Evolutionary conservation across 2,329 filamentous ascomycete genomes (phyloP).

Genomic region (Rhytidhysteron rufulum): DNA sequence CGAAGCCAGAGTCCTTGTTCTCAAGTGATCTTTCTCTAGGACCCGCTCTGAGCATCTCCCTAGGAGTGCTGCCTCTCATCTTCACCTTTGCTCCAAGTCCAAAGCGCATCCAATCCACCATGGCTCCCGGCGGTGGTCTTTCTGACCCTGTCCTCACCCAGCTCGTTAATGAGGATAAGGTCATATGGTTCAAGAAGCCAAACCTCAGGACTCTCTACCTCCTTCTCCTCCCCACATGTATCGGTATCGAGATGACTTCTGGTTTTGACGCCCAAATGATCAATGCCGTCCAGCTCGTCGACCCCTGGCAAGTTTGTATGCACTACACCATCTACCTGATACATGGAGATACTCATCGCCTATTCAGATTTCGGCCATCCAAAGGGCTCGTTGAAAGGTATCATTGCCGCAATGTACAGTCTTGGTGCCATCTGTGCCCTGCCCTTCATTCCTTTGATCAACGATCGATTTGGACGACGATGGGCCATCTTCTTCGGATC

Average conservation of each 20-base stretch:
- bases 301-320: conserved; percentile 24
- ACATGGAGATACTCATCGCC: conserved; percentile 3
- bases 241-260: conserved; percentile 31
- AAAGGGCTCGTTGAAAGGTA: conserved; percentile 33
- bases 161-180: conserved; percentile 37
- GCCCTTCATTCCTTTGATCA: conserved; percentile 32
- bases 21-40: background rate
- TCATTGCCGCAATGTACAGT: conserved; percentile 44
- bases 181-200: conserved; percentile 37
- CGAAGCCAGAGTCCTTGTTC: background rate
- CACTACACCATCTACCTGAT: too few species aligned
- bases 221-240: conserved; percentile 29
- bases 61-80: too few species aligned
- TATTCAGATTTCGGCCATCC: conserved; percentile 25
- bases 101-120: background rate
- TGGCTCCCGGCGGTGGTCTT: conserved; percentile 7
- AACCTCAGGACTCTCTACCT: conserved; percentile 34
- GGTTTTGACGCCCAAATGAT: conserved; percentile 33
- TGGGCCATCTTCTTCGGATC: conserved; percentile 40
- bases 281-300: conserved; percentile 26
- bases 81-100: background rate
- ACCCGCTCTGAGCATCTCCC: too few species aligned
- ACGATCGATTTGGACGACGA: conserved; percentile 41
- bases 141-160: conserved; percentile 40
- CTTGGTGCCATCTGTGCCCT: conserved; percentile 36